Percentiles rank a stretch among this genome's conserved stretches.
Evolutionary conservation across 139 green algal species (phyloP).

Genomic region (Pleodorina starrii): DNA sequence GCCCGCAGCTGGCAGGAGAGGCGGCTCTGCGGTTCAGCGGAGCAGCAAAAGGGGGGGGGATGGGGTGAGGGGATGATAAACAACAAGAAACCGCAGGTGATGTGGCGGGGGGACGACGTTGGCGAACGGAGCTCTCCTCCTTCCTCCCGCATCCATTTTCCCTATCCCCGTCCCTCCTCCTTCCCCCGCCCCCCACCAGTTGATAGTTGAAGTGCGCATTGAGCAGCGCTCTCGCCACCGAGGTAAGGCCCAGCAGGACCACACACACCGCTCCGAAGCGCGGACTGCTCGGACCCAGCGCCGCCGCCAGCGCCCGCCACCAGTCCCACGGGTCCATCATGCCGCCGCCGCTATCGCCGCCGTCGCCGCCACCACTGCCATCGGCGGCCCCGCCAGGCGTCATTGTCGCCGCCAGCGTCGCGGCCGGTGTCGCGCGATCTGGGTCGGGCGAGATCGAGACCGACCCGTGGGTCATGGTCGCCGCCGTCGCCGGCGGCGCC

Average conservation of each 20-base stretch:
- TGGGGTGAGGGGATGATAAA: neutral
- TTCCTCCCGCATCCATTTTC: too few relatives aligned
- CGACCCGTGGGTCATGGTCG: neutral
- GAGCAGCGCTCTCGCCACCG: conserved; percentile 65
- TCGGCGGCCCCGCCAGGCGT: too few relatives aligned
- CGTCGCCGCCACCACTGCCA: neutral
- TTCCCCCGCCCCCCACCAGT: conserved; percentile 46
- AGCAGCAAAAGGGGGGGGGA: neutral
- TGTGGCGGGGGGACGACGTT: too few relatives aligned
- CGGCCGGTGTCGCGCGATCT: neutral
- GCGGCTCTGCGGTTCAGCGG: conserved; percentile 49
- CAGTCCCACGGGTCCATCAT: neutral
- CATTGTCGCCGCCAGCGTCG: neutral
- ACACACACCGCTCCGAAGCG: conserved; percentile 61
- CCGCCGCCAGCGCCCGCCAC: neutral
- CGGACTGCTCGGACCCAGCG: neutral
- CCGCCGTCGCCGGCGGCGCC: neutral
- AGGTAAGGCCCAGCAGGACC: conserved; percentile 12
- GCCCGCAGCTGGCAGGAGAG: conserved; percentile 72
- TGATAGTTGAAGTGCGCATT: conserved; percentile 82
- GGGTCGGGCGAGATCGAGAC: neutral
- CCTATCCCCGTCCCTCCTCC: too few relatives aligned
- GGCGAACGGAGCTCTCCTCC: too few relatives aligned
- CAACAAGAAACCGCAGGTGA: too few relatives aligned
- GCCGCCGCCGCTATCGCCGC: neutral